A percentile compares a stretch with the other conserved stretches of the same genome.
Conservation (phyloP, 768 basidiomycete species). For the Scleroderma bovista region DNA sequence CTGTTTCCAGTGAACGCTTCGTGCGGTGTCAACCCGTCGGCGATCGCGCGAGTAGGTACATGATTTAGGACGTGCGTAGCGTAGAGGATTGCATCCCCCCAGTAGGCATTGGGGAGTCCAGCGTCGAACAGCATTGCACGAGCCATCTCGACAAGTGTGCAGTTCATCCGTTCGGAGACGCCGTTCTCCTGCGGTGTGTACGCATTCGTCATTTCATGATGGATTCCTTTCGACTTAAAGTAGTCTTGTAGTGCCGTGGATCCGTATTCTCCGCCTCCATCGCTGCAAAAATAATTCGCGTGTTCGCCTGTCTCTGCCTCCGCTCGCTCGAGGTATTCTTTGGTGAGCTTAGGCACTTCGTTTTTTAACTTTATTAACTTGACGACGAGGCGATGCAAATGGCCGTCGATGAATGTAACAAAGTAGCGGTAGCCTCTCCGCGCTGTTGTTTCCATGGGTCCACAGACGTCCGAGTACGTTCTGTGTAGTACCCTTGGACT, state of each 20-base stretch:
- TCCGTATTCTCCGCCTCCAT: conserved; percentile 23
- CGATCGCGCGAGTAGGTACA: not conserved
- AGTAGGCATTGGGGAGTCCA: conserved; percentile 1
- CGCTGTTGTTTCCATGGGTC: conserved; percentile 9
- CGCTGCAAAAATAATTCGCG: conserved; percentile 14
- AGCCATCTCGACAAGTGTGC: conserved; percentile 29
- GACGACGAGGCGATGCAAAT: conserved; percentile 12
- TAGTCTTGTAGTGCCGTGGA: not conserved
- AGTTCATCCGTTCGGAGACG: conserved; percentile 36
- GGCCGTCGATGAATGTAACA: conserved; percentile 15
- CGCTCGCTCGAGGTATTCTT: conserved; percentile 6
- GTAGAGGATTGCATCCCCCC: conserved; percentile 3
- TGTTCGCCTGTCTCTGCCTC: conserved; percentile 10
- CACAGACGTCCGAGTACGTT: conserved; percentile 17
- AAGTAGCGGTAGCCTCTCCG: conserved; percentile 10
- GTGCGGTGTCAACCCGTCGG: conserved; percentile 19
- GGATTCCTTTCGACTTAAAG: conserved; percentile 9
- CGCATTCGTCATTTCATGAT: conserved; percentile 13
- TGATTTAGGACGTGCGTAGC: conserved; percentile 1
- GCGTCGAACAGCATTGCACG: conserved; percentile 23
- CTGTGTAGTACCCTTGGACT: not conserved
- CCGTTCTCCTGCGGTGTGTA: conserved; percentile 39
- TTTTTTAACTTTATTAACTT: conserved; percentile 9
- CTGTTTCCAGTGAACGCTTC: conserved; percentile 15
- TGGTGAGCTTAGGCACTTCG: conserved; percentile 5